Evolutionary conservation across 441 rosid species (phyloP).

Genomic region (Brassica balearica): DNA sequence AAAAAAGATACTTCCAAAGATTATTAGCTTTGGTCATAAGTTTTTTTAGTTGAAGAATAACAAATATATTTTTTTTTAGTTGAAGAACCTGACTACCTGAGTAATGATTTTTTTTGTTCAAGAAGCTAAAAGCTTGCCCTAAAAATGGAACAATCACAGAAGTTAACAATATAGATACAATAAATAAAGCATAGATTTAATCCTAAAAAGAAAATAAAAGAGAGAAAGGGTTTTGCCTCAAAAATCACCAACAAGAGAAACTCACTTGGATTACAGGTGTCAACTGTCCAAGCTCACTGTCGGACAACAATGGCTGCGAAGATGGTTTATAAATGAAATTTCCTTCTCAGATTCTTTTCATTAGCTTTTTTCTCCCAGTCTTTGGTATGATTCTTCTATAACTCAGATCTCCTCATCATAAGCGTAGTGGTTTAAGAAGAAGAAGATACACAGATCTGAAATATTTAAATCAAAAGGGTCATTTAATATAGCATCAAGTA

Average conservation of each 20-base stretch:
- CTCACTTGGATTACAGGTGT: slow-evolving; percentile 70
- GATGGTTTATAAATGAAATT: background rate
- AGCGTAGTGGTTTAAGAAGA: background rate
- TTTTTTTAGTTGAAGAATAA: too few species aligned
- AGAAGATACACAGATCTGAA: slow-evolving; percentile 49
- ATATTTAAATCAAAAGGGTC: slow-evolving; percentile 28
- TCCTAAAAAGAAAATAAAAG: slow-evolving; percentile 34
- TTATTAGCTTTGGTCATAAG: slow-evolving; percentile 47
- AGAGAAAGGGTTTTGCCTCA: slow-evolving; percentile 78
- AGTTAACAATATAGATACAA: slow-evolving; percentile 47
- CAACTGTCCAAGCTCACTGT: slow-evolving; percentile 69
- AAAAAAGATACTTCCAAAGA: slow-evolving; percentile 29
- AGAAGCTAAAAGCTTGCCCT: slow-evolving; percentile 51
- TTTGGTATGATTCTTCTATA: slow-evolving; percentile 12
- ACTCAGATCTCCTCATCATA: slow-evolving; percentile 54
- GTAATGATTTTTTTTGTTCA: slow-evolving; percentile 18
- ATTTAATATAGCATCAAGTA: slow-evolving; percentile 12
- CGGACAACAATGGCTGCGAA: slow-evolving; percentile 41
- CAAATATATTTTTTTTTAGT: slow-evolving; percentile 6
- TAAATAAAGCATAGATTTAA: slow-evolving; percentile 42
- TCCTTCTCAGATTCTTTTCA: slow-evolving; percentile 20
- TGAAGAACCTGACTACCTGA: background rate
- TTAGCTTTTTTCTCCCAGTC: background rate
- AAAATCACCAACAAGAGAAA: slow-evolving; percentile 59
- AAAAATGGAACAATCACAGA: slow-evolving; percentile 43